Conservation (phyloP, 257 asterid species). For the Vinca minor region DNA sequence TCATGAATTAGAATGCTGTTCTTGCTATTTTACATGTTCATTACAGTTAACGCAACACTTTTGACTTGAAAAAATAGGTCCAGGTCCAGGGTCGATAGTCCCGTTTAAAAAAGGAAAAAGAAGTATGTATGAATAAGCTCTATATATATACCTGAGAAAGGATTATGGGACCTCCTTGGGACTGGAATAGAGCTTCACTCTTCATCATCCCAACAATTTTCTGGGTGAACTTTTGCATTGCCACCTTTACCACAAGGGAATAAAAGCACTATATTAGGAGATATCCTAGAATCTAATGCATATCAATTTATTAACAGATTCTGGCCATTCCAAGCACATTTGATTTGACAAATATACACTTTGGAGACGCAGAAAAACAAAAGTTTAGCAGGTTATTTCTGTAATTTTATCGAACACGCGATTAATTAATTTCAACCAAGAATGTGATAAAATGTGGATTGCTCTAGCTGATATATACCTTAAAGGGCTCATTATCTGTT, state of each 20-base stretch:
- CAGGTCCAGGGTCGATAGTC: too few relatives aligned
- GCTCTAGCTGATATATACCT: constrained; percentile 28
- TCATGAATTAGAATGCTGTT: not conserved
- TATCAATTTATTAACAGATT: not conserved
- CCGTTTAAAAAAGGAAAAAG: too few relatives aligned
- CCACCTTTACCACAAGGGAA: constrained; percentile 30
- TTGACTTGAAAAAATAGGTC: not conserved
- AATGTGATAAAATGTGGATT: not conserved
- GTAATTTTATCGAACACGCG: not conserved
- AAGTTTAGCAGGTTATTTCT: not conserved
- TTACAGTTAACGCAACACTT: too few relatives aligned
- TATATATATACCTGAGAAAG: constrained; percentile 49
- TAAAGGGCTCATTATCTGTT: constrained; percentile 61
- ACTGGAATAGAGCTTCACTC: constrained; percentile 43
- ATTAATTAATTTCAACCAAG: not conserved
- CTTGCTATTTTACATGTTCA: not conserved
- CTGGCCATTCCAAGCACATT: not conserved
- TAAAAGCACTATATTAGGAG: constrained; percentile 7
- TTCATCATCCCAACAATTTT: constrained; percentile 65
- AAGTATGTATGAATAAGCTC: not conserved
- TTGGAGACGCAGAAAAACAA: not conserved
- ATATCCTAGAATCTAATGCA: not conserved
- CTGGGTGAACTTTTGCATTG: constrained; percentile 50
- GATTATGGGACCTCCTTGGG: constrained; percentile 74
- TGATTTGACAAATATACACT: too few relatives aligned